Evolutionary conservation across 2,329 filamentous ascomycete genomes (phyloP).

Genomic region (Claviceps capensis): DNA sequence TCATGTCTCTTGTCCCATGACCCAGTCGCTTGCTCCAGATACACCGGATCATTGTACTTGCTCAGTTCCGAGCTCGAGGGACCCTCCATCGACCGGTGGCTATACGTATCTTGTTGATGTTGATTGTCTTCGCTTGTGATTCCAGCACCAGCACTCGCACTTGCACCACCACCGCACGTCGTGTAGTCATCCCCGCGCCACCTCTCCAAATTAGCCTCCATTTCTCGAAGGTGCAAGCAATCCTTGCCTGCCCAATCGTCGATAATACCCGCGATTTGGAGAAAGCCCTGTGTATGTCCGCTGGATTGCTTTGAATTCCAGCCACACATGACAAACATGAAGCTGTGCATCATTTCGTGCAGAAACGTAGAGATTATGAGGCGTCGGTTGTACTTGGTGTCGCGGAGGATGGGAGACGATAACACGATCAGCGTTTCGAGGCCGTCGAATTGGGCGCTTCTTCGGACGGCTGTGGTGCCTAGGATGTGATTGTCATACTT

Average conservation of each 20-base stretch:
- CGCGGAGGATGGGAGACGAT: constrained; percentile 43
- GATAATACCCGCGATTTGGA: constrained; percentile 43
- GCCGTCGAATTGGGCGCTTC: constrained; percentile 29
- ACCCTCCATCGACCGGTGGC: constrained; percentile 6
- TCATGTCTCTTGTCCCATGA: neutral
- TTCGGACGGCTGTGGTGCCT: constrained; percentile 47
- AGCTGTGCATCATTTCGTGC: constrained; percentile 55
- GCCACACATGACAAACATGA: constrained; percentile 48
- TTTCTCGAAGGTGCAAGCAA: constrained; percentile 40
- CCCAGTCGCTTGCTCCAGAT: neutral
- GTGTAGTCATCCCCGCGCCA: constrained; percentile 25
- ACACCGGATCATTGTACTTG: neutral
- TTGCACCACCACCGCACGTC: neutral
- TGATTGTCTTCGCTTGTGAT: neutral
- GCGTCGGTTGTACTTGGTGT: constrained; percentile 41
- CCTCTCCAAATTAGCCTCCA: constrained; percentile 46
- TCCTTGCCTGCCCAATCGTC: constrained; percentile 46
- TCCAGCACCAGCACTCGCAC: neutral
- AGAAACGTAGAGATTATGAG: constrained; percentile 51
- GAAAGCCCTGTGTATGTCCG: constrained; percentile 48
- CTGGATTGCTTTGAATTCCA: constrained; percentile 40
- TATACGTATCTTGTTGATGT: constrained; percentile 2
- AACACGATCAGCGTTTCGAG: constrained; percentile 51
- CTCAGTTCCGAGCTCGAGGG: constrained; percentile 2
- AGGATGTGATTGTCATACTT: constrained; percentile 43